A percentile compares a stretch with the other conserved stretches of the same genome.
Conservation (phyloP, 2,329 filamentous ascomycete species). For the Xylariales sp. region DNA sequence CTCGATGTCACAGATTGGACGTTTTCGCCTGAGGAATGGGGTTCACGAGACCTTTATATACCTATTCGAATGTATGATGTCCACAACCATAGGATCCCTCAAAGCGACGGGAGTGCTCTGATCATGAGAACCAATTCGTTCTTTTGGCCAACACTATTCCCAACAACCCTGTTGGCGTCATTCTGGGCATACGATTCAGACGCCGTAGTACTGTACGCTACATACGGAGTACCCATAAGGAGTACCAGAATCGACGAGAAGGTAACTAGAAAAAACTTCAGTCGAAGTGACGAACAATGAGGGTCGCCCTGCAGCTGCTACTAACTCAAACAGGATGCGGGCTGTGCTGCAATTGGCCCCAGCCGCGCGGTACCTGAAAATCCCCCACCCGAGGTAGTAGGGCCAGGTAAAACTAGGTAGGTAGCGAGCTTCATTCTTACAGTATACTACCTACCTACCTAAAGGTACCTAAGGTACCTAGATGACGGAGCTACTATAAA, state of each 20-base stretch:
- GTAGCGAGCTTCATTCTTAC: too few species aligned
- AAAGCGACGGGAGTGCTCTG: slow-evolving; percentile 16
- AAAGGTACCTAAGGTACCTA: too few species aligned
- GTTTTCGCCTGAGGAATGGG: slow-evolving; percentile 22
- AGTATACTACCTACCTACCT: too few species aligned
- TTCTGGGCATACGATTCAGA: slow-evolving; percentile 20
- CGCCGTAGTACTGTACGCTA: slow-evolving; percentile 33
- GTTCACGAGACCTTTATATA: slow-evolving; percentile 36
- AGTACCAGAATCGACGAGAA: slow-evolving; percentile 13
- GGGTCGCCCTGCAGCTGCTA: slow-evolving; percentile 41
- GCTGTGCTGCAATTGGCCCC: slow-evolving; percentile 46
- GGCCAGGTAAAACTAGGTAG: too few species aligned
- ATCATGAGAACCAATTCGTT: slow-evolving; percentile 28
- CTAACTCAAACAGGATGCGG: slow-evolving; percentile 45
- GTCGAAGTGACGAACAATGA: slow-evolving; percentile 39
- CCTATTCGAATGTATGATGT: background rate
- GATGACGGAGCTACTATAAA: too few species aligned
- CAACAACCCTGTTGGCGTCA: slow-evolving; percentile 30
- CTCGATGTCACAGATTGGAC: slow-evolving; percentile 15
- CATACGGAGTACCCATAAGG: slow-evolving; percentile 34
- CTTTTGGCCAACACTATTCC: slow-evolving; percentile 22
- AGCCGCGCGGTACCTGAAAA: slow-evolving; percentile 48
- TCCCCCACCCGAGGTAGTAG: slow-evolving; percentile 22
- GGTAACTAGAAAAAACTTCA: slow-evolving; percentile 35
- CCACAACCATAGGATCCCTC: slow-evolving; percentile 10